These are phyloP conservation scores for Marsdenia floribunda DNA, from an alignment of 257 asterid species.

Conservation along the genomic window DNA sequence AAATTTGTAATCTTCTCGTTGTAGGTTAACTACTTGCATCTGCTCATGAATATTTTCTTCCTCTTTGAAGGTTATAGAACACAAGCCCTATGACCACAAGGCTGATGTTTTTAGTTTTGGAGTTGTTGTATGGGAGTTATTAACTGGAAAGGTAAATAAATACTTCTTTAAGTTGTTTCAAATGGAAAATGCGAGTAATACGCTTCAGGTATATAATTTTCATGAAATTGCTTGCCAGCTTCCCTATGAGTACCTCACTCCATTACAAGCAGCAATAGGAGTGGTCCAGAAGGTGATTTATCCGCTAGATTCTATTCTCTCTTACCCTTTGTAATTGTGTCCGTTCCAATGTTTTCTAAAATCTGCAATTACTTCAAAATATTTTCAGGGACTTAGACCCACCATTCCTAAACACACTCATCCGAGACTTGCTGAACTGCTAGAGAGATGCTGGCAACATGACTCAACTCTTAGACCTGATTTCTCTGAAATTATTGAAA, in stretches of 20 bases:
- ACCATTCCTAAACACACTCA: slow-evolving; percentile 72
- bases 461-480: slow-evolving; percentile 78
- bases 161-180: slow-evolving; percentile 8
- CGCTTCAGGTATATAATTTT: background rate
- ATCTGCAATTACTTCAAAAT: slow-evolving; percentile 9
- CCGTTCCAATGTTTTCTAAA: background rate
- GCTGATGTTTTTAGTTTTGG: slow-evolving; percentile 96
- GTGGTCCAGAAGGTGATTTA: slow-evolving; percentile 86
- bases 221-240: slow-evolving; percentile 42
- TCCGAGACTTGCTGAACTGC: slow-evolving; percentile 74
- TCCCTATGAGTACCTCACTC: slow-evolving; percentile 92
- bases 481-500: slow-evolving; percentile 69
- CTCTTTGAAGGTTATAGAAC: slow-evolving; percentile 79
- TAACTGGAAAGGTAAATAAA: slow-evolving; percentile 85
- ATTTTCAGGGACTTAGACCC: slow-evolving; percentile 72
- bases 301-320: background rate
- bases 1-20: slow-evolving; percentile 3
- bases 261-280: slow-evolving; percentile 96
- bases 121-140: slow-evolving; percentile 84
- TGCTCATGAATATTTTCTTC: slow-evolving; percentile 25
- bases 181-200: background rate
- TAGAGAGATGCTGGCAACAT: slow-evolving; percentile 95
- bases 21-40: slow-evolving; percentile 12
- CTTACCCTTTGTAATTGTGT: background rate
- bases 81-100: slow-evolving; percentile 89